Percentiles rank a stretch among this genome's conserved stretches.
Conservation (phyloP, 2,329 filamentous ascomycete genomes). For the Amylocarpus encephaloides region DNA sequence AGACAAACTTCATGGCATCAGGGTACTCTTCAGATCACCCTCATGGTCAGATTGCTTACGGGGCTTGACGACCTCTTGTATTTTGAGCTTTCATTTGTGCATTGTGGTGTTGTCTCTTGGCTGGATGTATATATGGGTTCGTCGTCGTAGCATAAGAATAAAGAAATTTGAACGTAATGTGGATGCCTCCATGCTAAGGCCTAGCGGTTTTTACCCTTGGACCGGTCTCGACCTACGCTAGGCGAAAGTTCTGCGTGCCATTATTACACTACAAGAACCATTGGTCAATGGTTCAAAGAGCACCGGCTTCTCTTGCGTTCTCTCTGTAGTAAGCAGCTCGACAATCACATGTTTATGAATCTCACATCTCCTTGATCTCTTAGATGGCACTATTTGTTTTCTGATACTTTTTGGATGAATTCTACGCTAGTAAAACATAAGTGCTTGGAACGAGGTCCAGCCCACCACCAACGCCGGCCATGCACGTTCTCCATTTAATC, state of each 20-base stretch:
- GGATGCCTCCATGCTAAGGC: background rate
- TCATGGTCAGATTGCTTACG: slow-evolving; percentile 30
- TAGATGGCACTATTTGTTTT: background rate
- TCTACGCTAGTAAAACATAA: slow-evolving; percentile 2
- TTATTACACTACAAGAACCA: too few species aligned
- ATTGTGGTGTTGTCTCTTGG: slow-evolving; percentile 17
- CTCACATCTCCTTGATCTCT: background rate
- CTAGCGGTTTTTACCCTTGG: background rate
- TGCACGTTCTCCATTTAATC: slow-evolving; percentile 13
- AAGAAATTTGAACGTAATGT: slow-evolving; percentile 2
- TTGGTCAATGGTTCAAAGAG: too few species aligned
- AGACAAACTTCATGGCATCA: slow-evolving; percentile 73
- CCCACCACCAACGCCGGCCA: slow-evolving; percentile 25
- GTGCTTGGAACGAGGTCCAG: slow-evolving; percentile 22
- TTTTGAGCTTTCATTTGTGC: slow-evolving; percentile 20
- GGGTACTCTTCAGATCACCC: slow-evolving; percentile 40
- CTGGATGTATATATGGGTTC: slow-evolving; percentile 33
- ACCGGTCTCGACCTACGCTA: background rate
- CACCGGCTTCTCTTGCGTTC: too few species aligned
- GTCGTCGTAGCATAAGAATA: slow-evolving; percentile 19
- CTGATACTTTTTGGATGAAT: background rate
- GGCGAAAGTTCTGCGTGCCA: too few species aligned
- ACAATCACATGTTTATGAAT: background rate
- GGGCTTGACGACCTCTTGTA: slow-evolving; percentile 25
- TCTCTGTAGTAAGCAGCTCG: background rate